Base-by-base conservation (phyloP, 2,329 filamentous ascomycete genomes). In the Ophiocordyceps camponoti-floridani region DNA sequence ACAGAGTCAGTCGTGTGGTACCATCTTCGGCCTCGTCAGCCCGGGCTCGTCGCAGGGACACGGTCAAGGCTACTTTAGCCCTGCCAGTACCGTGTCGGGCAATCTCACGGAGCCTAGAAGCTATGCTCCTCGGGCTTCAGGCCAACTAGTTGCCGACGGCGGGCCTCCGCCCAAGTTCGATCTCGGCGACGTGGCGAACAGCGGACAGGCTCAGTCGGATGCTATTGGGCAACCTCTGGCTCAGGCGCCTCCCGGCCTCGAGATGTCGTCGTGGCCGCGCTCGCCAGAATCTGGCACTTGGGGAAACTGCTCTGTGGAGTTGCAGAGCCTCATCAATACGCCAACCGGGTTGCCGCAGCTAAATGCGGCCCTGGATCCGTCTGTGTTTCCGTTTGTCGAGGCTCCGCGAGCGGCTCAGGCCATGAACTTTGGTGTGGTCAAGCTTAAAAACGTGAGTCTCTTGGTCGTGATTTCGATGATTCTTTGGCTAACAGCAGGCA, bases 371-470 rank as follows among this genome's bases (percentile, higher is more conserved):
- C 51, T 72, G 46, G 52, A 58, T 13, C 53, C 61, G 0, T 47
- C 50, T 6, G 63, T 64, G 48, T 69, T 72, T 42, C 71, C 71
- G 0, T 74, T 74, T 47, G 49, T 64, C 0, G 66, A 69, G 47
- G 56, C 58, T 7, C 59, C 58, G 4, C 53, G 56, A 7, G 52
- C 58, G 41, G 48, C 54, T 1, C 50, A 54, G 9, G 53, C 57
- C 0, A 49, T 53, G 11, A 58, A 57, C 35, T 48, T 60, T 31
- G 70, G 68, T 2, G 69, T 75, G 1, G 55, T 75, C 18, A 66
- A 67, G 47, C 59, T 76, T 30, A 62, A 55, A 44, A 75, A 75
- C 38, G 72, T 72, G 51, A 61, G 70, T 62, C 18, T n/a, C 14
- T 18, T 6, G 6, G 5, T 16, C 6, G 35, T 16, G 3, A 16